Conservation (phyloP, 352 stramenopile genomes). For the Phytophthora lateralis region DNA sequence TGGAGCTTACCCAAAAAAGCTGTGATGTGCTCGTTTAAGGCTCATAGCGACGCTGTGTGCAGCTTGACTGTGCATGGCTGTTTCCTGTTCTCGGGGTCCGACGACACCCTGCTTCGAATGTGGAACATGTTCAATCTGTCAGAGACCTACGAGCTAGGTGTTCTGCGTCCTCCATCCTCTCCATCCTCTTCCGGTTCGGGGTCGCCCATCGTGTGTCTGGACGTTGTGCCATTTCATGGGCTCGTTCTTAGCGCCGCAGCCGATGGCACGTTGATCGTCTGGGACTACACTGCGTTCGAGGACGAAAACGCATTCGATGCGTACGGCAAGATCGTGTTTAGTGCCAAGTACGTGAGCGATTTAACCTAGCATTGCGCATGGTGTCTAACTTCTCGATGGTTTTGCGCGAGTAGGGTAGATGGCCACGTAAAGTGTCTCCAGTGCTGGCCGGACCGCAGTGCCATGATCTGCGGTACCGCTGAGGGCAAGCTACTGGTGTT, state of each 20-base stretch:
- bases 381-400: not conserved
- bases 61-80: conserved; percentile 64
- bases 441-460: conserved; percentile 37
- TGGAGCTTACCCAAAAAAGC: conserved; percentile 60
- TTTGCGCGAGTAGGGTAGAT: conserved; percentile 27
- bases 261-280: conserved; percentile 65
- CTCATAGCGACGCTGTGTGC: conserved; percentile 55
- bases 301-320: conserved; percentile 43
- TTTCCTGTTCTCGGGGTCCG: conserved; percentile 81
- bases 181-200: conserved; percentile 39
- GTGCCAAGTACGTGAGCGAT: conserved; percentile 37
- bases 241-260: conserved; percentile 52
- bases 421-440: conserved; percentile 36
- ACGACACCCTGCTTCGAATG: conserved; percentile 64
- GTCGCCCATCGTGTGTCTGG: conserved; percentile 59
- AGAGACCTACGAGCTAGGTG: conserved; percentile 61
- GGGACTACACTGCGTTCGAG: conserved; percentile 62
- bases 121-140: conserved; percentile 64
- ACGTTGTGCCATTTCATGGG: conserved; percentile 43
- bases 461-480: conserved; percentile 38
- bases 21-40: conserved; percentile 53
- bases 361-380: not conserved
- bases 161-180: conserved; percentile 45
- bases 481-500: conserved; percentile 42
- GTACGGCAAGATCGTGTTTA: conserved; percentile 53